Percentiles rank a stretch among this genome's conserved stretches.
Evolutionary conservation across 139 green algal species (phyloP).

Genomic region (Penium margaritaceum): DNA sequence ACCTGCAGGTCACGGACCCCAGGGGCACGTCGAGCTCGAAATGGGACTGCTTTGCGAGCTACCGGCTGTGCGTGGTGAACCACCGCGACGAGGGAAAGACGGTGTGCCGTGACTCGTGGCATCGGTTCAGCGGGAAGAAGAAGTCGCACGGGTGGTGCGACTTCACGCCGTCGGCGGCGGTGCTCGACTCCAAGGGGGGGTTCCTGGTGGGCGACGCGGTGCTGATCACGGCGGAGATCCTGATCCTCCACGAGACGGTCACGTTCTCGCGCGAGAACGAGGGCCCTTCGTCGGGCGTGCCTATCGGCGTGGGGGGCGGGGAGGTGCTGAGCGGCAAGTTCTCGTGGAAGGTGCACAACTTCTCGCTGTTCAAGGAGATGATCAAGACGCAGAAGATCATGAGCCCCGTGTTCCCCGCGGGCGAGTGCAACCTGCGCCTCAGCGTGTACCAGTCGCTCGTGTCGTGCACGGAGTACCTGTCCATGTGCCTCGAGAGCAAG

Average conservation of each 20-base stretch:
- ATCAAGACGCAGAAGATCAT: conserved; percentile 73
- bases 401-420: conserved; percentile 61
- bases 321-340: conserved; percentile 61
- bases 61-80: conserved; percentile 55
- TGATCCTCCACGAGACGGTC: conserved; percentile 57
- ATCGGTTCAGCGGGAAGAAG: conserved; percentile 59
- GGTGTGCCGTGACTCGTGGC: conserved; percentile 56
- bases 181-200: conserved; percentile 50
- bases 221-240: conserved; percentile 59
- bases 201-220: conserved; percentile 54
- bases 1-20: conserved; percentile 52
- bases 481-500: conserved; percentile 60
- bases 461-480: conserved; percentile 48
- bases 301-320: background rate
- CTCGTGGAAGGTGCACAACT: conserved; percentile 63
- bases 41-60: conserved; percentile 62
- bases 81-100: conserved; percentile 42
- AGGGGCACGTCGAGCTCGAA: conserved; percentile 34
- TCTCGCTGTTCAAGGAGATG: conserved; percentile 64
- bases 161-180: conserved; percentile 50
- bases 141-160: conserved; percentile 70
- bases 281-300: background rate
- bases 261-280: conserved; percentile 45
- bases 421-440: conserved; percentile 62
- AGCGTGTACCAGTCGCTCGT: conserved; percentile 61